Conservation (phyloP, 768 basidiomycete species). For the Nidula microcarpa region DNA sequence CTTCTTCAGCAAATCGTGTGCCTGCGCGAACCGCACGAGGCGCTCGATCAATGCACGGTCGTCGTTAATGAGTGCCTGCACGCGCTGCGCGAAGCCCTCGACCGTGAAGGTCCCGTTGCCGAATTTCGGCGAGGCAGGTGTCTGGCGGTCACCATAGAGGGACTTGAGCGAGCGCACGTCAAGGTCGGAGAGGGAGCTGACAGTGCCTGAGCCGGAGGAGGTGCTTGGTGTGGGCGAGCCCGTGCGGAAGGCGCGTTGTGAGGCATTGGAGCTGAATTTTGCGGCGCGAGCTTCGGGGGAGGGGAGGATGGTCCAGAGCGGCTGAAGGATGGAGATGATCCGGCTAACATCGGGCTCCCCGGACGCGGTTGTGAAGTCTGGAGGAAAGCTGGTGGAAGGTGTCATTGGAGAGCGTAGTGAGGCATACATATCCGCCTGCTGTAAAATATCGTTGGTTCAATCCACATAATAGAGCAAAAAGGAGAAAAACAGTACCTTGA, state of each 20-base stretch:
- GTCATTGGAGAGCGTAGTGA: constrained; percentile 10
- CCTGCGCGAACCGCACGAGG: constrained; percentile 79
- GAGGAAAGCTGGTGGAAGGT: constrained; percentile 20
- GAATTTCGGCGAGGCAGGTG: constrained; percentile 17
- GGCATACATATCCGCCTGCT: not conserved
- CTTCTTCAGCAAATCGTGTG: constrained; percentile 87
- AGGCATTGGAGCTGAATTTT: constrained; percentile 37
- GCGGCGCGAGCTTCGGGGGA: constrained; percentile 78
- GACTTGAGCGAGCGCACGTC: constrained; percentile 85
- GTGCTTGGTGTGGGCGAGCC: constrained; percentile 32
- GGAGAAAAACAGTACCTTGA: constrained; percentile 25
- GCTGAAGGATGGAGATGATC: constrained; percentile 59
- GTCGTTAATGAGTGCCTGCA: constrained; percentile 80
- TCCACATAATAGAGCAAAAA: not conserved
- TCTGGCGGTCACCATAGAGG: constrained; percentile 52
- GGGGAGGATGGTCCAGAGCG: constrained; percentile 80
- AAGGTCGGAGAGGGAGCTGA: constrained; percentile 70
- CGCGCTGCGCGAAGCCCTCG: constrained; percentile 73
- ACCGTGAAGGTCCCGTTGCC: constrained; percentile 53
- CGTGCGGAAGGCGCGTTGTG: constrained; percentile 44
- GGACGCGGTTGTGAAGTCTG: constrained; percentile 14
- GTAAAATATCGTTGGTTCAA: not conserved
- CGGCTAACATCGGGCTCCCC: constrained; percentile 41
- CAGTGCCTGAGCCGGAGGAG: constrained; percentile 16
- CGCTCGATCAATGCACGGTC: constrained; percentile 83